A percentile compares a stretch with the other conserved stretches of the same genome.
phyloP scores from a whole-genome alignment of 2,329 filamentous ascomycete species.

The Ascochyta lentis region DNA sequence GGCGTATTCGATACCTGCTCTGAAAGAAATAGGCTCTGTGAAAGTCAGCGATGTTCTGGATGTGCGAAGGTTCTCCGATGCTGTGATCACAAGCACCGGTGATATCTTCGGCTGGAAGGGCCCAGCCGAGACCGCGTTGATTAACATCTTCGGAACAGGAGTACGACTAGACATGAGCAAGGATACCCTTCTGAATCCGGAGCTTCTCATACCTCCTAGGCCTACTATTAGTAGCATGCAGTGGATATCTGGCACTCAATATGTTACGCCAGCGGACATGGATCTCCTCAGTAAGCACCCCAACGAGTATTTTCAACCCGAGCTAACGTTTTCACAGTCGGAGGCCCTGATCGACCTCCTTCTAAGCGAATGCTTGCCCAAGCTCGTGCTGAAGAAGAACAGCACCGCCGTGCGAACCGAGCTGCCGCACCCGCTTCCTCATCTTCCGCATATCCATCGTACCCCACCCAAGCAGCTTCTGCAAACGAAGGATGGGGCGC shows the following conservation, averaged over 20 bases:
- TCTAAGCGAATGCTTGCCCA: constrained; percentile 89
- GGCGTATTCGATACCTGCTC: constrained; percentile 83
- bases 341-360: constrained; percentile 84
- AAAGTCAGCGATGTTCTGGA: constrained; percentile 73
- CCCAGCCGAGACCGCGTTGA: constrained; percentile 80
- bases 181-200: constrained; percentile 82
- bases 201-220: constrained; percentile 74
- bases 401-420: constrained; percentile 50
- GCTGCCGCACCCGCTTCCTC: constrained; percentile 44
- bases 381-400: constrained; percentile 74
- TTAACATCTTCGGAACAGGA: constrained; percentile 85
- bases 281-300: constrained; percentile 72
- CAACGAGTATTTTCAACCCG: not conserved
- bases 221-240: constrained; percentile 95
- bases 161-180: constrained; percentile 62
- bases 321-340: constrained; percentile 58
- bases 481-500: constrained; percentile 67
- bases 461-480: constrained; percentile 22
- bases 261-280: constrained; percentile 84
- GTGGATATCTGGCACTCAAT: constrained; percentile 95
- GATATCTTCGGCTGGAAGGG: constrained; percentile 88
- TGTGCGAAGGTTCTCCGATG: constrained; percentile 70
- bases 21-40: constrained; percentile 80
- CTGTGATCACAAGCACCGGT: constrained; percentile 76
- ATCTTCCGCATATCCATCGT: constrained; percentile 33